Evolutionary conservation across 345 rosid species (phyloP), one percentile per base, ranked within the genome.

Genomic region (Populus euphratica): DNA sequence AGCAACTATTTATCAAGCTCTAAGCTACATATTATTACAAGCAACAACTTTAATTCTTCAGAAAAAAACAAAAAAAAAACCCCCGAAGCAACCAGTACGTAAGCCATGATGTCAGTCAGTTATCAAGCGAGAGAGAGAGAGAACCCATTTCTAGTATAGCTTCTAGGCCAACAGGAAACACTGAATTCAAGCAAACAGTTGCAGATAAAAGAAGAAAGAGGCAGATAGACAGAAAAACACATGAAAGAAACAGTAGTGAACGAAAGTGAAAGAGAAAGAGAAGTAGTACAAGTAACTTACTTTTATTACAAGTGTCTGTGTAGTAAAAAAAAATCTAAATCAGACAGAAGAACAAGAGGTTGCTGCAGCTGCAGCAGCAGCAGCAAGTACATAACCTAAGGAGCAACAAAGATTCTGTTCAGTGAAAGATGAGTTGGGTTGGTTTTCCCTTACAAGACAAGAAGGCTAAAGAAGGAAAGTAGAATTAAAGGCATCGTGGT

Each of bases 281-380:
- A 43, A 70, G 62, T 49, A 59, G 62, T 49, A 59, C 8, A 69
- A 74, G 90, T 80, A 79, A 84, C 88, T 86, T 72, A 81, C 68
- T 81, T 80, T 71, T 78, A 47, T 75, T 70, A 73, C 75, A 68
- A 80, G 76, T 79, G 63, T 77, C 44, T 78, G 43, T 67, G 69
- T n/a, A 62, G n/a, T 39, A 76, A 61, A 68, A 77, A 73, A 71
- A 75, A 82, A 72, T 76, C 77, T 64, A 81, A 82, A 81, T 41
- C 81, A 33, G 36, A 70, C 72, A 67, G 68, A 74, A 43, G 73
- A 69, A 33, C 27, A 35, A 25, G 49, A 17, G 17, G n/a, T 16
- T 5, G 54, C 17, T 14, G 52, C 14, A 47, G 52, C 16, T 4
- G 16, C 5, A 17, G 18, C 49, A 43, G 14, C 5, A 17, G 18